Evolutionary conservation across 1,284 basidiomycete genomes (phyloP), one percentile per base, ranked within the genome.

Genomic region (Chiua sp.): DNA sequence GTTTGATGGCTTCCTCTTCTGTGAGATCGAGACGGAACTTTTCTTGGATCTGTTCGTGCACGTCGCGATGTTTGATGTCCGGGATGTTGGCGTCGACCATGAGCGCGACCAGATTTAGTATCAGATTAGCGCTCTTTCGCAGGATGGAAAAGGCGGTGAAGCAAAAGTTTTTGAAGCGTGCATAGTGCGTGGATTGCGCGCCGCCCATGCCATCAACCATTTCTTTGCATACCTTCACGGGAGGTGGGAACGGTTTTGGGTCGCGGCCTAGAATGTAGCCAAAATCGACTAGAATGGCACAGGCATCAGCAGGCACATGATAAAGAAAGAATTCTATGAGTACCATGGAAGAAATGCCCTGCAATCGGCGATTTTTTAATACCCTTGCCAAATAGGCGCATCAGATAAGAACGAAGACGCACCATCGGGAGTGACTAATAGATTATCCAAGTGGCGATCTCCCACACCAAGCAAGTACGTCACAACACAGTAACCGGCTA

Each of bases 161-260:
- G 75, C 95, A 98, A 65, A 98, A 90, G 64, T 89, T 92, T 77
- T 97, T 96, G 87, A 99, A 99, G 42, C 96, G 90, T 30, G 88
- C 86, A 75, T 99, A 98, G 73, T 98, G 95, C 20, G 90, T 82
- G 5, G 96, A 96, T 71, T 91, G 84, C n/a, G 92, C 86, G 42
- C 98, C 97, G 20, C 98, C 98, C 96, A 99, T 98, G 11, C 93
- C 96, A 71, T 99, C 98, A 1, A 99, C 95, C 98, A 99, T 99
- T 74, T 99, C 98, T 69, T 98, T 97, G 78, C 96, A 98, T 32
- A 99, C 93, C 76, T 99, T 99, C 68, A 99, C 96, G 2, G 96
- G 93, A 2, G 98, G 98, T 7, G 98, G 96, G 72, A 98, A 98
- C 0, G 96, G 96, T 74, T 99, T 99, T 0, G 98, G 98, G 72